phyloP scores from a whole-genome alignment of 2,329 filamentous ascomycete genomes.

The Pseudomassariella vexata region DNA sequence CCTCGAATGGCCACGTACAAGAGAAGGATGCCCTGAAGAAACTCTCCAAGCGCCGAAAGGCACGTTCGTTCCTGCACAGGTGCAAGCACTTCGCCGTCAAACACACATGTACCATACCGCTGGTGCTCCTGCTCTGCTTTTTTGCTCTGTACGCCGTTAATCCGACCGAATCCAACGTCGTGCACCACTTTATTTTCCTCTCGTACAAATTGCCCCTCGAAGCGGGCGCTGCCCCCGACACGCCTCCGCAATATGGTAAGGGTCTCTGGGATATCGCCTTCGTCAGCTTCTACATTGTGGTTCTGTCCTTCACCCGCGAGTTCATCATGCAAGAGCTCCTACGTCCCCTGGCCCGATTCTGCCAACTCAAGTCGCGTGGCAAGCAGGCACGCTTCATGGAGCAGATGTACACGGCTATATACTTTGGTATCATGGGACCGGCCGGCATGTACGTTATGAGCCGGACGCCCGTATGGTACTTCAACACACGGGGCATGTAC shows the following conservation, averaged over 20 bases:
- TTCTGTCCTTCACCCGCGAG: constrained; percentile 89
- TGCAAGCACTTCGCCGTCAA: constrained; percentile 45
- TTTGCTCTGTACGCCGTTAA: constrained; percentile 66
- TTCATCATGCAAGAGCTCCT: constrained; percentile 92
- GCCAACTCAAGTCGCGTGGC: constrained; percentile 62
- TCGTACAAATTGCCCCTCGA: constrained; percentile 69
- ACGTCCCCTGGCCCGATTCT: constrained; percentile 65
- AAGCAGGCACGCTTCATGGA: constrained; percentile 95
- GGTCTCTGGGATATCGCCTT: constrained; percentile 83
- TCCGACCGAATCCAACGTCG: constrained; percentile 70
- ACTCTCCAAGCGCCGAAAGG: constrained; percentile 49
- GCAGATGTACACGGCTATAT: constrained; percentile 88
- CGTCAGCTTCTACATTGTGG: constrained; percentile 81
- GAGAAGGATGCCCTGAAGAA: constrained; percentile 29
- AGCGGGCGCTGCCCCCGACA: constrained; percentile 30
- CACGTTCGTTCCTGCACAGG: constrained; percentile 47
- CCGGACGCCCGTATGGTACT: constrained; percentile 89
- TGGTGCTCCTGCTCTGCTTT: constrained; percentile 60
- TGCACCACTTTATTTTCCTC: constrained; percentile 80
- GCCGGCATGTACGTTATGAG: constrained; percentile 88
- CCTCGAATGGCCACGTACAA: constrained; percentile 13
- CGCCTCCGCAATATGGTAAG: constrained; percentile 73
- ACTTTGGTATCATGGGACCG: constrained; percentile 79
- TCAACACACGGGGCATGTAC: constrained; percentile 88
- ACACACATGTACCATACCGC: constrained; percentile 60